Conservation (phyloP, 257 asterid species). For the Penstemon newberryi region DNA sequence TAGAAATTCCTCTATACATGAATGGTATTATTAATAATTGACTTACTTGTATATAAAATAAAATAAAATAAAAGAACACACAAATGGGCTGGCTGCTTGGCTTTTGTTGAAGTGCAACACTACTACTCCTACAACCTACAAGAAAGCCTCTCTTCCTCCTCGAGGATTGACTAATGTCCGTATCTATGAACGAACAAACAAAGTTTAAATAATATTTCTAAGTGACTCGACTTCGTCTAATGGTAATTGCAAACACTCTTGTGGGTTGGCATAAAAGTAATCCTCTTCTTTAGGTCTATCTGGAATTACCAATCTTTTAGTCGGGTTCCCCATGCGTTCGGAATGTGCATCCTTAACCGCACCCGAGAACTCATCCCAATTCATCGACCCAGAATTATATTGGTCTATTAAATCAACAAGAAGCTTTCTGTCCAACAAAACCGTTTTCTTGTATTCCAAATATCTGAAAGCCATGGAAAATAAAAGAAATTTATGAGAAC, state of each 20-base stretch:
- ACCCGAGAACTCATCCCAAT: slow-evolving; percentile 86
- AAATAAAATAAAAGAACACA: slow-evolving; percentile 1
- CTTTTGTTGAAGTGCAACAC: slow-evolving; percentile 17
- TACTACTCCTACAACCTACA: slow-evolving; percentile 30
- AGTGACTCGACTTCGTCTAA: slow-evolving; percentile 47
- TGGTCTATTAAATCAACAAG: slow-evolving; percentile 74
- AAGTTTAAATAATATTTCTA: slow-evolving; percentile 41
- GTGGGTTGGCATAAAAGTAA: slow-evolving; percentile 90
- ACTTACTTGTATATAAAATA: background rate
- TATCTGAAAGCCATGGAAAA: slow-evolving; percentile 46
- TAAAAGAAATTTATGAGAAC: background rate
- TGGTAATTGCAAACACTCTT: slow-evolving; percentile 71
- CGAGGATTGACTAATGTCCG: slow-evolving; percentile 26
- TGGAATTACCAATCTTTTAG: slow-evolving; percentile 62
- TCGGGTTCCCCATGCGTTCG: slow-evolving; percentile 86
- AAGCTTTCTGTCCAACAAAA: slow-evolving; percentile 70
- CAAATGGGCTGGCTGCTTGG: slow-evolving; percentile 23
- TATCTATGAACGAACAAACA: slow-evolving; percentile 28
- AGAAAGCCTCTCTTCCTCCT: slow-evolving; percentile 26
- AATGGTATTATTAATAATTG: slow-evolving; percentile 44
- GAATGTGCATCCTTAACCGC: slow-evolving; percentile 72
- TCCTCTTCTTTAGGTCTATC: slow-evolving; percentile 98
- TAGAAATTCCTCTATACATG: slow-evolving; percentile 54
- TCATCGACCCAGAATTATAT: slow-evolving; percentile 54
- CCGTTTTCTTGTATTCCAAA: slow-evolving; percentile 87